Percentiles rank a stretch among this genome's conserved stretches.
phyloP scores from a whole-genome alignment of 2,329 filamentous ascomycete genomes.

The Hansfordia pulvinata region DNA sequence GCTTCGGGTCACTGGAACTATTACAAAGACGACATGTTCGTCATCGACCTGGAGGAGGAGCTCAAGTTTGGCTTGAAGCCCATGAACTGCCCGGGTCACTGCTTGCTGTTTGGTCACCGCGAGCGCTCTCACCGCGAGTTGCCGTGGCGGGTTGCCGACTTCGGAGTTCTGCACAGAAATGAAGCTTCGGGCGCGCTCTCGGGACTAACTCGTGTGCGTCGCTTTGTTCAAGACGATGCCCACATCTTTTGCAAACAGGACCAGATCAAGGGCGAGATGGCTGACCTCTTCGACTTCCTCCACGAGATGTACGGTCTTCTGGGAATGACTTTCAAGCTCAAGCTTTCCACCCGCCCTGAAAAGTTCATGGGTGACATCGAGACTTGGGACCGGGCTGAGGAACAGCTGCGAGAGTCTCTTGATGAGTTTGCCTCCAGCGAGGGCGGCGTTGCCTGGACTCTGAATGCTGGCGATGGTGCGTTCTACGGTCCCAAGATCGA shows the following conservation, averaged over 20 bases:
- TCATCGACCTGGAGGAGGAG: slow-evolving; percentile 39
- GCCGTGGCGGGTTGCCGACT: slow-evolving; percentile 75
- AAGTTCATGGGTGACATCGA: slow-evolving; percentile 77
- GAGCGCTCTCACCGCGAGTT: slow-evolving; percentile 66
- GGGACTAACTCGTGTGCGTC: slow-evolving; percentile 69
- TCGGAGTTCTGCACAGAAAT: slow-evolving; percentile 76
- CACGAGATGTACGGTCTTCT: slow-evolving; percentile 62
- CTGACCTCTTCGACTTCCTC: slow-evolving; percentile 57
- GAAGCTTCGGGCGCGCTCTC: slow-evolving; percentile 72
- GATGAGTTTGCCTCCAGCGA: slow-evolving; percentile 53
- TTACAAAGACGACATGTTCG: slow-evolving; percentile 93
- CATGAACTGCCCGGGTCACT: slow-evolving; percentile 89
- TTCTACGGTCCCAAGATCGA: slow-evolving; percentile 99
- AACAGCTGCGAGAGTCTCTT: slow-evolving; percentile 64
- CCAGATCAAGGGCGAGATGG: slow-evolving; percentile 49
- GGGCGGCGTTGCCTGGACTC: slow-evolving; percentile 59
- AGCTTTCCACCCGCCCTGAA: slow-evolving; percentile 81
- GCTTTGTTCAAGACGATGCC: slow-evolving; percentile 84
- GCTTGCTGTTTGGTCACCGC: slow-evolving; percentile 65
- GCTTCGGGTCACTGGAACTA: slow-evolving; percentile 88
- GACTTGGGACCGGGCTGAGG: slow-evolving; percentile 83
- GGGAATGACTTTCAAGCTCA: slow-evolving; percentile 84
- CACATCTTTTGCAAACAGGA: slow-evolving; percentile 70
- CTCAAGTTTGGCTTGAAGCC: slow-evolving; percentile 76
- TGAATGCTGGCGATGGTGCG: slow-evolving; percentile 90